Percentiles rank a stretch among this genome's conserved stretches.
phyloP scores from a whole-genome alignment of 305 asterid genomes.

The Andrographis paniculata region DNA sequence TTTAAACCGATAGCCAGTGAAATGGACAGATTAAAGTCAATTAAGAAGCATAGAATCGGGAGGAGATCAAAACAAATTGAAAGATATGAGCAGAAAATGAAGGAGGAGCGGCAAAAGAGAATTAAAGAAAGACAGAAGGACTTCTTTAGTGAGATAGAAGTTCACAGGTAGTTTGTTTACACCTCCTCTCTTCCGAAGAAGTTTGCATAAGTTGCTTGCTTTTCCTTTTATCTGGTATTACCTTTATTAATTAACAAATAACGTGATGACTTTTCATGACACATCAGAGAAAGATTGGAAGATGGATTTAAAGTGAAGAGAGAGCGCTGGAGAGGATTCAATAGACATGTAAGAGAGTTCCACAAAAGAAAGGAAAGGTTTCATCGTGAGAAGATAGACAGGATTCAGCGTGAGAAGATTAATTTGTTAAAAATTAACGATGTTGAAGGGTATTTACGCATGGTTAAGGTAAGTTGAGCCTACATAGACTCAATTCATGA shows the following conservation, averaged over 20 bases:
- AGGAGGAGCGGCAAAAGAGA: constrained; percentile 96
- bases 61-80: constrained; percentile 95
- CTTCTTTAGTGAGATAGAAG: constrained; percentile 88
- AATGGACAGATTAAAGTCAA: constrained; percentile 75
- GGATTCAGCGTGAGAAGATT: constrained; percentile 98
- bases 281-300: constrained; percentile 81
- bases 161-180: constrained; percentile 62
- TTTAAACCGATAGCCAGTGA: constrained; percentile 79
- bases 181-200: not conserved
- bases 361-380: constrained; percentile 94
- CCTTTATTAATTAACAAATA: constrained; percentile 11
- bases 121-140: constrained; percentile 93
- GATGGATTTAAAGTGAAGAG: constrained; percentile 84
- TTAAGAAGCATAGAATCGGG: constrained; percentile 89
- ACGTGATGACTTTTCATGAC: constrained; percentile 16
- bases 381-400: constrained; percentile 95
- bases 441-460: constrained; percentile 98
- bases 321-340: constrained; percentile 93
- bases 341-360: constrained; percentile 80
- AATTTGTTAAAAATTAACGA: constrained; percentile 92
- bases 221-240: constrained; percentile 18
- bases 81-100: constrained; percentile 94
- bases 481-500: no score
- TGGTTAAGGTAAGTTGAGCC: constrained; percentile 73
- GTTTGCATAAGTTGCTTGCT: constrained; percentile 8